A percentile compares a stretch with the other conserved stretches of the same genome.
phyloP scores from a whole-genome alignment of 257 asterid species.

The Solanum appendiculatum region DNA sequence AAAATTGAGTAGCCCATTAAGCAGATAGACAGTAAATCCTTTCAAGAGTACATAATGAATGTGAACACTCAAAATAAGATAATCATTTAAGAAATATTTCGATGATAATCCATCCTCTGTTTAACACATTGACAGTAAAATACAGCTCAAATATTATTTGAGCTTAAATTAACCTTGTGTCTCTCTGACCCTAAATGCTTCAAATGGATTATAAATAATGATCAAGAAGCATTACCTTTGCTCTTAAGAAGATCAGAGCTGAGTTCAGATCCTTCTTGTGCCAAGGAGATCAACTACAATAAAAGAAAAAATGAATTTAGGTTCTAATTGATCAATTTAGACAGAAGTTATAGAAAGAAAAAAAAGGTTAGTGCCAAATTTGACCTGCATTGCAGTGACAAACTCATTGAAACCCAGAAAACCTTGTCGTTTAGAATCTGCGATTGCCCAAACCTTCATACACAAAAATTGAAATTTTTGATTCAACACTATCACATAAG shows the following conservation, averaged over 20 bases:
- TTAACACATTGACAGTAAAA: not conserved
- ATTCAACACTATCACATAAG: not conserved
- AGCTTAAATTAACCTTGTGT: not conserved
- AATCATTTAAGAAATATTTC: not conserved
- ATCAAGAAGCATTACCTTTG: slow-evolving; percentile 33
- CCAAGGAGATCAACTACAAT: slow-evolving; percentile 65
- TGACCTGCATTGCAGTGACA: slow-evolving; percentile 88
- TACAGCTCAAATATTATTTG: not conserved
- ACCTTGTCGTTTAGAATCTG: slow-evolving; percentile 85
- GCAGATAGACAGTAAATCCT: not conserved
- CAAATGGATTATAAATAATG: slow-evolving; percentile 11
- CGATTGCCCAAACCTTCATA: slow-evolving; percentile 85
- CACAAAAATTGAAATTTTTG: not conserved
- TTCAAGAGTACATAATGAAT: not conserved
- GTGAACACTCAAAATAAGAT: not conserved
- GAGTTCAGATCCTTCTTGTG: slow-evolving; percentile 72
- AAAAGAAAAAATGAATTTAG: not conserved
- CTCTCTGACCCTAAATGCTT: not conserved
- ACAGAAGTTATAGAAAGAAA: not conserved
- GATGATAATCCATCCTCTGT: not conserved
- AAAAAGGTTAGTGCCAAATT: not conserved
- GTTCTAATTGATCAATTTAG: not conserved
- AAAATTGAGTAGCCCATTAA: not conserved
- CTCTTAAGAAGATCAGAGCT: slow-evolving; percentile 41
- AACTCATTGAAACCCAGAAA: slow-evolving; percentile 76